phyloP scores from a whole-genome alignment of 805 yeast species.

The Tanozyma kutaoensis region DNA sequence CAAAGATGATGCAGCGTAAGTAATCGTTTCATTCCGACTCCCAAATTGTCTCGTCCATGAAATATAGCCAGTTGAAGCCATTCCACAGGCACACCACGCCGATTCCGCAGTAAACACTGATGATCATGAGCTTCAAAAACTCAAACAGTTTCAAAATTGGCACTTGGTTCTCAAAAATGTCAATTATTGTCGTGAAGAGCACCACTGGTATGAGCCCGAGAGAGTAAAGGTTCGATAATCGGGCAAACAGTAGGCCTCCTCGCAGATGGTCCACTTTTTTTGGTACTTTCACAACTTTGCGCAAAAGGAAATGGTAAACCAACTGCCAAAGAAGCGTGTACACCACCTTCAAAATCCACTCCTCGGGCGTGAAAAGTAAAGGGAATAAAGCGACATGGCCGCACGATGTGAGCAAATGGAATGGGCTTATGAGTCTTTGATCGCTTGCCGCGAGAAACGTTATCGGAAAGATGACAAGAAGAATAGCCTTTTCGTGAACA shows the following conservation, averaged over 20 bases:
- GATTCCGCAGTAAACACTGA: slow-evolving; percentile 74
- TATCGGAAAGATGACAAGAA: slow-evolving; percentile 79
- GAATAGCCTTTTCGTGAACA: slow-evolving; percentile 95
- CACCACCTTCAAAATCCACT: slow-evolving; percentile 61
- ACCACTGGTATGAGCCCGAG: slow-evolving; percentile 58
- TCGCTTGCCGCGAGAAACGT: slow-evolving; percentile 64
- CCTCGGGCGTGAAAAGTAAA: slow-evolving; percentile 64
- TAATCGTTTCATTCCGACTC: slow-evolving; percentile 2
- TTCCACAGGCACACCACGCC: slow-evolving; percentile 85
- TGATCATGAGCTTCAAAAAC: slow-evolving; percentile 67
- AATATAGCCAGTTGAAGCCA: slow-evolving; percentile 80
- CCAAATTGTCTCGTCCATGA: slow-evolving; percentile 71
- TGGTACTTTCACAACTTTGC: slow-evolving; percentile 55
- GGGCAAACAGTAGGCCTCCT: too few species aligned
- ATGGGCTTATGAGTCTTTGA: slow-evolving; percentile 57
- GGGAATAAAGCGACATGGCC: slow-evolving; percentile 89
- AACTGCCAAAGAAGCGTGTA: slow-evolving; percentile 82
- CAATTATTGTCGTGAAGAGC: slow-evolving; percentile 25
- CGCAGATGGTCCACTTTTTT: slow-evolving; percentile 9
- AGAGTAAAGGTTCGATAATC: too few species aligned
- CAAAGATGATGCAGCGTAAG: too few species aligned
- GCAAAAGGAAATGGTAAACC: slow-evolving; percentile 57
- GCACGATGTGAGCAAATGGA: slow-evolving; percentile 57
- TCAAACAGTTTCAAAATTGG: slow-evolving; percentile 42
- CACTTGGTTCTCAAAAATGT: slow-evolving; percentile 39